phyloP scores from a whole-genome alignment of 768 basidiomycete species.

The Glaciozyma antarctica region DNA sequence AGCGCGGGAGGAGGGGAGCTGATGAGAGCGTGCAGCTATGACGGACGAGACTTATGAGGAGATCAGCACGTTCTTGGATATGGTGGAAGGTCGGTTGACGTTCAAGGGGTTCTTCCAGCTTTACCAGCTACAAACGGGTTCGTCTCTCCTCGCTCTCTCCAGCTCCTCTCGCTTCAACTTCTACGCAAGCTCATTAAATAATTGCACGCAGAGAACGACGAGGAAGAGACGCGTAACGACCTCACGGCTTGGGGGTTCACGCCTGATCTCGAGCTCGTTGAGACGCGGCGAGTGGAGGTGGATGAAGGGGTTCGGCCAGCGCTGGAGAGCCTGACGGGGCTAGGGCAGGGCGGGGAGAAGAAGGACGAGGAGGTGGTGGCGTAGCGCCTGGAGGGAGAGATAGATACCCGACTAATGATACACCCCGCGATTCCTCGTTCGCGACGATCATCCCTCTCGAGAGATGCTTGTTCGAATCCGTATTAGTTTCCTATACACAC shows the following conservation, averaged over 20 bases:
- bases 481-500: no score
- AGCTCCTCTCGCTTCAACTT: not conserved
- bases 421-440: no score
- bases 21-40: not conserved
- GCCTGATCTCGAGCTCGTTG: not conserved
- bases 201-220: not conserved
- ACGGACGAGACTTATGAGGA: not conserved
- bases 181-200: not conserved
- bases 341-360: not conserved
- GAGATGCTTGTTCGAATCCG: no score
- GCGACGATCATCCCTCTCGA: no score
- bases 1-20: not conserved
- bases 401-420: no score
- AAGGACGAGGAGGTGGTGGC: not conserved
- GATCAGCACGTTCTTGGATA: not conserved
- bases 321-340: not conserved
- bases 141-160: not conserved
- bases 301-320: not conserved
- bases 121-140: slow-evolving; percentile 2
- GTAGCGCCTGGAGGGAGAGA: not conserved
- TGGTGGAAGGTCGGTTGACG: not conserved
- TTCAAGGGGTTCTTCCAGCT: slow-evolving; percentile 8
- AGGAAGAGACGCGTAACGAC: not conserved
- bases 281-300: not conserved
- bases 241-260: not conserved